These are phyloP conservation scores for Setaria viridis DNA, from an alignment of 202 grass and related monocot genomes.

Conservation along the genomic window DNA sequence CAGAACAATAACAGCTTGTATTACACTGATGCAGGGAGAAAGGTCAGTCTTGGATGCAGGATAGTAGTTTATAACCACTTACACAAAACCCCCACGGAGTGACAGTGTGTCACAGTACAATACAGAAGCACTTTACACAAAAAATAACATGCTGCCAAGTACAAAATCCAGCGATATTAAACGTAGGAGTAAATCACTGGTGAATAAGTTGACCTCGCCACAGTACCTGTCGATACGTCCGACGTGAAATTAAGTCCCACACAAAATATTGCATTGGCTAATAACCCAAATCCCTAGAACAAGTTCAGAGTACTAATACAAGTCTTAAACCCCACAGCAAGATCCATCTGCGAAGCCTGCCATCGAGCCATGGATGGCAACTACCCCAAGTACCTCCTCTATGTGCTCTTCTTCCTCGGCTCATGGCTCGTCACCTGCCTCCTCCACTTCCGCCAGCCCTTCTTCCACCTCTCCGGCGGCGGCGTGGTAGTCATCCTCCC, in stretches of 20 bases:
- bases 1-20: no score
- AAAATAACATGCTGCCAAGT: neutral
- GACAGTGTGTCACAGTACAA: neutral
- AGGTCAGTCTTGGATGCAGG: no score
- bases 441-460: slow-evolving; percentile 37
- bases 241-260: neutral
- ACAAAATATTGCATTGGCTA: neutral
- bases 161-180: neutral
- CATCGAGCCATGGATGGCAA: slow-evolving; percentile 20
- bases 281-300: neutral
- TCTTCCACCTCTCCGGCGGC: slow-evolving; percentile 13
- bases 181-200: neutral
- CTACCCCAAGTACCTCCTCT: slow-evolving; percentile 44
- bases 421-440: slow-evolving; percentile 48
- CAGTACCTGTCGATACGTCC: neutral
- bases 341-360: neutral
- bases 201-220: neutral
- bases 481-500: neutral
- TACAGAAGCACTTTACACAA: neutral
- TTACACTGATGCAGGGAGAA: no score
- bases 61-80: no score
- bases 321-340: slow-evolving; percentile 11
- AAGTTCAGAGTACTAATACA: neutral
- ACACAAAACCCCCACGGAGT: neutral
- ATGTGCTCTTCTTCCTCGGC: slow-evolving; percentile 29